These are phyloP conservation scores for Silene noctiflora DNA, from an alignment of 179 eudicot genomes.

Conservation along the genomic window DNA sequence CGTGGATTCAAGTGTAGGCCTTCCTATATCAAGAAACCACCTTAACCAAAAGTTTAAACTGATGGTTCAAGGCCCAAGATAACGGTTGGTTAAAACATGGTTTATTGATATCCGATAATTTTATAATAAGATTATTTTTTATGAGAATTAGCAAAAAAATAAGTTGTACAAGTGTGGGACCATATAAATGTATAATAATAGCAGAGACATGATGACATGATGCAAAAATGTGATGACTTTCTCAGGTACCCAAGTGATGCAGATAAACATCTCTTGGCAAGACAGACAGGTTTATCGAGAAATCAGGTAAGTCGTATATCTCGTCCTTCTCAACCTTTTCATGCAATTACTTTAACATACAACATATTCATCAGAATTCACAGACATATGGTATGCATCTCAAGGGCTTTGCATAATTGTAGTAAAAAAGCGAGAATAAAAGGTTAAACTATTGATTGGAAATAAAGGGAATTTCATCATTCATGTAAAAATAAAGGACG, in stretches of 20 bases:
- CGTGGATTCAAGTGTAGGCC: too few relatives aligned
- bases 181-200: neutral
- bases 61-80: too few relatives aligned
- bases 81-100: too few relatives aligned
- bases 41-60: too few relatives aligned
- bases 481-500: neutral
- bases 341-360: neutral
- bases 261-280: constrained; percentile 78
- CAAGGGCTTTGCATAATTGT: neutral
- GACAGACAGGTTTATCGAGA: constrained; percentile 79
- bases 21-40: too few relatives aligned
- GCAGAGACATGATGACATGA: neutral
- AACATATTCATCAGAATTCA: constrained; percentile 1
- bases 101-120: too few relatives aligned
- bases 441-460: neutral
- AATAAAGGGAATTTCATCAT: neutral
- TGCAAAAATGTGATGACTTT: neutral
- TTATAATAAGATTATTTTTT: too few relatives aligned
- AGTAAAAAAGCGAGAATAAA: neutral
- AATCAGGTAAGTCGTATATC: constrained; percentile 29
- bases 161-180: neutral
- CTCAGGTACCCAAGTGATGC: constrained; percentile 97
- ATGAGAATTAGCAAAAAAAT: neutral
- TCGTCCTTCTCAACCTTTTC: constrained; percentile 2
- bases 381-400: constrained; percentile 5